Evolutionary conservation across 352 stramenopile genomes (phyloP).

Genomic region (Phytophthora sansomeana): DNA sequence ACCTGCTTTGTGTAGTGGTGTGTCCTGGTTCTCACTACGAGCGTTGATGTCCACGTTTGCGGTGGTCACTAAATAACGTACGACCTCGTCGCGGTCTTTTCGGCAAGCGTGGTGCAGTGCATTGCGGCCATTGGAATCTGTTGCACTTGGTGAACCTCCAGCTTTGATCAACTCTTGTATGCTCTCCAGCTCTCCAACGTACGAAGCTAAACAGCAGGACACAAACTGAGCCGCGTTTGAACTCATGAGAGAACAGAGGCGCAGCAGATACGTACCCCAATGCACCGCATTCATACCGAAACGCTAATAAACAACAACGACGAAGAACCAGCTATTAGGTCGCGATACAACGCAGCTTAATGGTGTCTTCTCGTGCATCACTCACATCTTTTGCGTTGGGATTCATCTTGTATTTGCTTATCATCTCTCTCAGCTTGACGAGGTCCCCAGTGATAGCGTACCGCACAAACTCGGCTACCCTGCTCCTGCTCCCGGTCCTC

Average conservation of each 20-base stretch:
- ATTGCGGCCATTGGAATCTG: slow-evolving; percentile 70
- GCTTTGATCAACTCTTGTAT: slow-evolving; percentile 65
- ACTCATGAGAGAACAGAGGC: neutral
- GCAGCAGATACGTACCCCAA: slow-evolving; percentile 59
- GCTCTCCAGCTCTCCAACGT: slow-evolving; percentile 61
- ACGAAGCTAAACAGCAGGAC: slow-evolving; percentile 48
- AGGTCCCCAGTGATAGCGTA: slow-evolving; percentile 64
- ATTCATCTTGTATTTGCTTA: slow-evolving; percentile 58
- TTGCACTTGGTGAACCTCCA: slow-evolving; percentile 45
- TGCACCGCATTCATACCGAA: slow-evolving; percentile 87
- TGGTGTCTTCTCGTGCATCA: neutral
- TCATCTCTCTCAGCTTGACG: slow-evolving; percentile 51
- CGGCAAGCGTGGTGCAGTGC: slow-evolving; percentile 80
- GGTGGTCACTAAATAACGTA: slow-evolving; percentile 57
- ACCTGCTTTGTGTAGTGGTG: slow-evolving; percentile 85
- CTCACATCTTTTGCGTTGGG: slow-evolving; percentile 68
- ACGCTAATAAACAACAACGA: slow-evolving; percentile 37
- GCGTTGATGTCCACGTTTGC: slow-evolving; percentile 67
- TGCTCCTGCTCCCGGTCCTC: slow-evolving; percentile 47
- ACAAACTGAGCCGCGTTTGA: neutral
- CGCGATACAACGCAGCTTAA: neutral
- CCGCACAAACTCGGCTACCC: slow-evolving; percentile 61
- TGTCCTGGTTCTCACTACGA: slow-evolving; percentile 74
- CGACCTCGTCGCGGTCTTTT: slow-evolving; percentile 74
- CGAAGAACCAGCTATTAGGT: neutral